Percentiles rank a stretch among this genome's conserved stretches.
These are phyloP conservation scores for Leishmania martiniquensis DNA, from an alignment of 208 protist genomes.

Conservation along the genomic window DNA sequence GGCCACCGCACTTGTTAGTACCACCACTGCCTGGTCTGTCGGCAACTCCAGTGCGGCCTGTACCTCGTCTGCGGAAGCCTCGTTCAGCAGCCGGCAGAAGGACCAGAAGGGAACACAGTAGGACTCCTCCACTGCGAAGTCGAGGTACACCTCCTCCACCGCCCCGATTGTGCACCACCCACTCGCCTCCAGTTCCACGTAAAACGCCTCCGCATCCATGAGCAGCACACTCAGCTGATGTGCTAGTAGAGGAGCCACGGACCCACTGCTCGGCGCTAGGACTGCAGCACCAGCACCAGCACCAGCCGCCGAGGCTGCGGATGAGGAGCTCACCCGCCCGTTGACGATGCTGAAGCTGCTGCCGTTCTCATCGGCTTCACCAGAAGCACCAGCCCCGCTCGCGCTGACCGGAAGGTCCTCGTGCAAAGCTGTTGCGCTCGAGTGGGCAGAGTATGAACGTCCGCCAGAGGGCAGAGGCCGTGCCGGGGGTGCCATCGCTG, in stretches of 20 bases:
- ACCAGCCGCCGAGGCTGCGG: background rate
- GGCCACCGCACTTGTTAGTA: constrained; percentile 45
- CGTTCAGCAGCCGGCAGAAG: constrained; percentile 62
- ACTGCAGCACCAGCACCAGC: background rate
- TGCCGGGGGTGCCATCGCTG: background rate
- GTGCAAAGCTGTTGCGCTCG: background rate
- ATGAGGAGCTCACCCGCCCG: background rate
- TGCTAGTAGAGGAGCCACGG: background rate
- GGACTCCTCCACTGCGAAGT: constrained; percentile 54
- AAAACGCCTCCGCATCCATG: constrained; percentile 31
- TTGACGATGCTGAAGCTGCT: background rate
- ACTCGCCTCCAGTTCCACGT: constrained; percentile 28
- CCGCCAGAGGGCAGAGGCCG: background rate
- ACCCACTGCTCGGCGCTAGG: background rate
- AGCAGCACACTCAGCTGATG: constrained; percentile 28
- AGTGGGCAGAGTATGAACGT: background rate
- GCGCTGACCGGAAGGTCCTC: background rate
- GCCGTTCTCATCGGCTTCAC: background rate
- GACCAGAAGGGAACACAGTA: constrained; percentile 67
- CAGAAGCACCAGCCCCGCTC: background rate
- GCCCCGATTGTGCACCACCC: constrained; percentile 45
- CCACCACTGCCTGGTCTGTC: constrained; percentile 37
- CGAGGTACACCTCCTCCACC: constrained; percentile 64
- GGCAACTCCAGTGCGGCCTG: constrained; percentile 46
- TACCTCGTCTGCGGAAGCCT: constrained; percentile 37